Conservation (phyloP, 2,329 filamentous ascomycete species). For the Harringtonia lauricola region DNA sequence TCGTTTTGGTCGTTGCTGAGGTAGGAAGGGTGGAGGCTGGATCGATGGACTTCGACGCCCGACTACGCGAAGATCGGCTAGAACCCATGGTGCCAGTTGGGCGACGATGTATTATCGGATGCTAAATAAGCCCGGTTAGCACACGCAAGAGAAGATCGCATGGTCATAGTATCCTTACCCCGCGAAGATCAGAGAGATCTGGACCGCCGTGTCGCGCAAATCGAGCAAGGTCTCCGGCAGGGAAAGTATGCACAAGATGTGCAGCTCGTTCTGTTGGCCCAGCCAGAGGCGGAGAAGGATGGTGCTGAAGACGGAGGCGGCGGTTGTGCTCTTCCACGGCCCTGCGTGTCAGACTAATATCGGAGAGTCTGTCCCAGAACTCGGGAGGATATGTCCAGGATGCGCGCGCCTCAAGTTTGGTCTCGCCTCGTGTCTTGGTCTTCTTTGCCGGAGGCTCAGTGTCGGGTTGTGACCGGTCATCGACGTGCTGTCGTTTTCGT, state of each 20-base stretch:
- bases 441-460: neutral
- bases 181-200: slow-evolving; percentile 15
- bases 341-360: slow-evolving; percentile 2
- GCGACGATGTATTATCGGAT: neutral
- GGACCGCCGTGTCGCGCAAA: slow-evolving; percentile 16
- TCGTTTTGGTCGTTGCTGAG: slow-evolving; percentile 9
- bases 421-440: slow-evolving; percentile 3
- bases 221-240: slow-evolving; percentile 9
- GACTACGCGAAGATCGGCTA: slow-evolving; percentile 7
- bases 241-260: neutral
- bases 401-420: slow-evolving; percentile 1
- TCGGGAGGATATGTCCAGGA: slow-evolving; percentile 7
- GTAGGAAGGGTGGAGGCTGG: slow-evolving; percentile 11
- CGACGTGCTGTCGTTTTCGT: slow-evolving; percentile 3
- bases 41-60: slow-evolving; percentile 9
- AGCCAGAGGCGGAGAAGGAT: neutral
- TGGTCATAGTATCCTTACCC: slow-evolving; percentile 8
- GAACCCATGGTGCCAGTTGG: slow-evolving; percentile 7
- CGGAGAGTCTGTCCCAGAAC: slow-evolving; percentile 9
- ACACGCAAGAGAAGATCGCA: neutral
- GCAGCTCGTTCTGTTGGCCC: too few relatives aligned
- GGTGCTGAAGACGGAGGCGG: slow-evolving; percentile 3
- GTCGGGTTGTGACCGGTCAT: slow-evolving; percentile 2
- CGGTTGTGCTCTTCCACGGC: slow-evolving; percentile 9
- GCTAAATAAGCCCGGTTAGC: slow-evolving; percentile 1